Base-by-base conservation (phyloP, 148 eudicot genomes). In the Chenopodium album region DNA sequence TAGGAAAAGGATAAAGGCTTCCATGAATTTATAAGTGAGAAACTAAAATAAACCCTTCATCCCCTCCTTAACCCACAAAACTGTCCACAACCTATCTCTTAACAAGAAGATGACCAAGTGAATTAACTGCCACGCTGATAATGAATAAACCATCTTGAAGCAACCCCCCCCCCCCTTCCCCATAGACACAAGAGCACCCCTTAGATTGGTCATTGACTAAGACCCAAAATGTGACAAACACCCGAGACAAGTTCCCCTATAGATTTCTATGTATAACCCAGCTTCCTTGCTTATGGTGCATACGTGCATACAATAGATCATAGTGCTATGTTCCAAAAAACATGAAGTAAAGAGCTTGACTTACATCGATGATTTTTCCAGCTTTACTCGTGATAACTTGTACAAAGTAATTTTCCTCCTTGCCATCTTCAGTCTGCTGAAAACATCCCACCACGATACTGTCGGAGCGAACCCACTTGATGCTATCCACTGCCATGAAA, bases 381-480 rank as follows among this genome's bases (percentile, higher is more conserved):
- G 86, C 88, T 78, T 86, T 82, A 87, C 89, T 87, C 66, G 86
- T 89, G 84, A 96, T 88, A 66, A 90, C 92, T 89, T 94, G 97
- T 78, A 96, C 87, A 77, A 87, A 72, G 88, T 96, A 92, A 89
- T 83, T 87, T 86, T 90, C 91, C 88, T 94, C 97, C 79, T 79
- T 83, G 19, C 89, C 91, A 80, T 89, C 93, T 34, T 78, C 87
- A 81, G 75, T 87, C 79, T 89, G 79, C 79, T 85, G 87, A 84
- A 91, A 86, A 83, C 91, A 91, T 73, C 98, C 98, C 19, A 95
- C 76, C 66, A 92, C 85, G 56, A 95, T 91, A 85, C 94, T 91
- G 84, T 95, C 98, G 66, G 92, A 82, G 80, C 98, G 96, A 77
- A 92, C 73, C 98, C 98, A 95, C 86, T 89, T 91, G 87, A 95